Percentiles rank a stretch among this genome's conserved stretches.
These are phyloP conservation scores for Vaccinium darrowii DNA, from an alignment of 148 eudicot species.

Conservation along the genomic window DNA sequence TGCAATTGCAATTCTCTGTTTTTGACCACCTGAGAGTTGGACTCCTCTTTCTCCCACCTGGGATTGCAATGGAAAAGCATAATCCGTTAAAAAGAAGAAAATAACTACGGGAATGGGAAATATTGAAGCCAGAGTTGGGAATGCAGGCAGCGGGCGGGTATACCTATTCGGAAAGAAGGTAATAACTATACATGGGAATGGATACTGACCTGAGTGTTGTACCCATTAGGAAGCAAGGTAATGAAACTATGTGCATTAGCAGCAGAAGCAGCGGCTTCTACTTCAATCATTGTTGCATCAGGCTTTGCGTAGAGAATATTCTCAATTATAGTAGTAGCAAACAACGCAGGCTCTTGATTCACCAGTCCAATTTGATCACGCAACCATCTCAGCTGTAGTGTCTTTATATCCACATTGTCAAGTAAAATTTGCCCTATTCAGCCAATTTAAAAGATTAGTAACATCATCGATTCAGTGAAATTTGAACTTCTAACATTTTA, in stretches of 20 bases:
- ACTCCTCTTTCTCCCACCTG: conserved; percentile 98
- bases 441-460: not conserved
- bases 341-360: conserved; percentile 98
- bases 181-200: not conserved
- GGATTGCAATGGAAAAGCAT: not conserved
- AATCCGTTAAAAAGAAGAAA: not conserved
- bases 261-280: conserved; percentile 89
- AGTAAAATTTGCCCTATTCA: conserved; percentile 77
- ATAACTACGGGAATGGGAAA: too few species aligned
- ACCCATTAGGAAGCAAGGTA: conserved; percentile 90
- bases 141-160: not conserved
- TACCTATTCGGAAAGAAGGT: not conserved
- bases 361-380: conserved; percentile 94
- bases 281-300: conserved; percentile 86
- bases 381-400: conserved; percentile 81
- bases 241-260: conserved; percentile 98
- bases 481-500: not conserved
- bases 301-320: conserved; percentile 91
- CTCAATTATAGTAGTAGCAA: conserved; percentile 95
- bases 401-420: conserved; percentile 79
- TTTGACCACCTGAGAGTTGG: conserved; percentile 98
- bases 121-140: not conserved
- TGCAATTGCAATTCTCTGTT: conserved; percentile 98
- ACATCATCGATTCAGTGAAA: not conserved
- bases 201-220: conserved; percentile 81